These are phyloP conservation scores for Dictyostelium intermedium DNA, from an alignment of 78 protist genomes.

Conservation along the genomic window DNA sequence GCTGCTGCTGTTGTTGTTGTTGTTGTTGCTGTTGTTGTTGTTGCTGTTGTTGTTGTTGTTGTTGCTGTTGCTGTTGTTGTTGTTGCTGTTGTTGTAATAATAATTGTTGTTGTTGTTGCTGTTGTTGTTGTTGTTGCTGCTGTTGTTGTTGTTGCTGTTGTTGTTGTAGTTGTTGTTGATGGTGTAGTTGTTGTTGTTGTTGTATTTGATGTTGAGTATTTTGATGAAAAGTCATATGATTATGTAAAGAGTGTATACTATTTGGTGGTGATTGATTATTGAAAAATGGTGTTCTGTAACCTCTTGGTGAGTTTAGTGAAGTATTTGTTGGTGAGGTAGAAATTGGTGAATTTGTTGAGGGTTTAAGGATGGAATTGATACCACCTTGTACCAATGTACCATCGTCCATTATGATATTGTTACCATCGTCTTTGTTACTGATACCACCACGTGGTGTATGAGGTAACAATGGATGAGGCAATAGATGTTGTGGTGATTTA, in stretches of 20 bases:
- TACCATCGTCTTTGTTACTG: background rate
- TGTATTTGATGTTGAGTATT: background rate
- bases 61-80: background rate
- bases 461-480: background rate
- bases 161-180: background rate
- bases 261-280: background rate
- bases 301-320: background rate
- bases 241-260: background rate
- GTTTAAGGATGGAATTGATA: background rate
- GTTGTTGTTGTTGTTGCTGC: background rate
- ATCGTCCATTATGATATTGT: background rate
- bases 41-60: background rate
- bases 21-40: conserved; percentile 2
- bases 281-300: background rate
- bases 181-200: background rate
- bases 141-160: background rate
- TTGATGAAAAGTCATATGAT: conserved; percentile 1
- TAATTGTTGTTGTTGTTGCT: background rate
- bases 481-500: conserved; percentile 49
- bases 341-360: background rate
- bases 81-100: background rate
- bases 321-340: background rate
- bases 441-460: conserved; percentile 34
- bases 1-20: background rate
- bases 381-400: background rate